phyloP scores from a whole-genome alignment of 306 rosid genomes.

The Rosa multiflora region DNA sequence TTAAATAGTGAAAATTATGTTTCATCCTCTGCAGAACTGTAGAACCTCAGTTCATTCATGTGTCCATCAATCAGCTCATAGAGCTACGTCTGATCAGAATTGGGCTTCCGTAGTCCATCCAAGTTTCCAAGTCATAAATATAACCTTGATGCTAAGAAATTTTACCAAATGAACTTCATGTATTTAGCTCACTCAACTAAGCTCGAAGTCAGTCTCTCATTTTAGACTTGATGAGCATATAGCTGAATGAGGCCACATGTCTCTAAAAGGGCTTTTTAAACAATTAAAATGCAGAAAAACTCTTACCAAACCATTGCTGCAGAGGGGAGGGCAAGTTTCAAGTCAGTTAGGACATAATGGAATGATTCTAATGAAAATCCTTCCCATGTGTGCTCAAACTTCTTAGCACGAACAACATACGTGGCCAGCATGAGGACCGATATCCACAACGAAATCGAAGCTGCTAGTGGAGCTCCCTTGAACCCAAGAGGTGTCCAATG shows the following conservation, averaged over 20 bases:
- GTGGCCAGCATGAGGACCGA: conserved; percentile 37
- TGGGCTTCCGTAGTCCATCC: conserved; percentile 15
- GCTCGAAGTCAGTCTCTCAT: background rate
- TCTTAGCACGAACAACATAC: conserved; percentile 46
- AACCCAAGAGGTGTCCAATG: conserved; percentile 44
- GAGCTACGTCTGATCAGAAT: background rate
- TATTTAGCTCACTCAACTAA: background rate
- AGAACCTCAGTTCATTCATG: background rate
- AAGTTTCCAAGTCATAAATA: conserved; percentile 8
- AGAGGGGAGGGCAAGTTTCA: conserved; percentile 79
- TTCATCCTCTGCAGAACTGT: background rate
- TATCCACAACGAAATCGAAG: conserved; percentile 65
- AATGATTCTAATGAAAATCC: conserved; percentile 66
- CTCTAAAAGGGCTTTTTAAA: background rate
- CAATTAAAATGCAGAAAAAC: background rate
- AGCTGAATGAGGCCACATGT: background rate
- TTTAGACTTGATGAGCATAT: background rate
- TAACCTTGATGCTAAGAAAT: background rate
- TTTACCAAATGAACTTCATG: background rate
- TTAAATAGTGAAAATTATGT: background rate
- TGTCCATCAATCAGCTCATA: background rate
- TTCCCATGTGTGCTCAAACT: conserved; percentile 62
- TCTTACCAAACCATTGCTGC: conserved; percentile 84
- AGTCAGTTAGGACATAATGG: conserved; percentile 35
- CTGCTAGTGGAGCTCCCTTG: conserved; percentile 66